Base-by-base conservation (phyloP, 331 rosid species). In the Stylosanthes scabra region DNA sequence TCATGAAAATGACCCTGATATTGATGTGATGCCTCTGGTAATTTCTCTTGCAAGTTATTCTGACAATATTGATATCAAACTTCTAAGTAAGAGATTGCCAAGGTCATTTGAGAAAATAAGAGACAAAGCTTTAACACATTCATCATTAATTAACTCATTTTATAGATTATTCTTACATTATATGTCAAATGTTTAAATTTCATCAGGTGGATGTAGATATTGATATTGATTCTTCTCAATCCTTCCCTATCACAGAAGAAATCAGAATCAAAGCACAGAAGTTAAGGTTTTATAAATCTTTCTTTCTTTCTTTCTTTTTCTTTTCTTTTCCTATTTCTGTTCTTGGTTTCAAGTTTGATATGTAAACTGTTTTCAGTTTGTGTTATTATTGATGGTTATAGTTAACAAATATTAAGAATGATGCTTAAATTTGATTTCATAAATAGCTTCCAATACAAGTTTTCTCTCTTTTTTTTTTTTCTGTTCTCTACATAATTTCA, bases 1-100 rank as follows among this genome's bases (percentile, higher is more conserved):
- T 71, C 99, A 94, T 64, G 94, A 86, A 72, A 90, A 84, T 67
- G 99, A 91, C 72, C 68, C 80, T 3, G 84, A 88, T 42, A 88
- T 94, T 67, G 92, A 88, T 84, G 84, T 89, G 84, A 80, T 85
- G 75, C 95, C 97, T 15, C 51, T 71, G 93, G 98, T 93, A 88
- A 70, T 37, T 72, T 29, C 47, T 58, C 13, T 69, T 74, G 5
- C 49, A 41, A 29, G n/a, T 4, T n/a, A 37, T 51, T 40, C 3
- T 63, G 52, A 75, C 49, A 25, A 8, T 20, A 29, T 12, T 14
- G 31, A 1, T 63, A 68, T 67, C 57, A 8, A 45, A 39, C 14
- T 63, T 76, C 27, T n/a, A 0, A 20, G 25, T 20, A 20, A 20
- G 1, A 20, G 25, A 20, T 20, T 20, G 1, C 25, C 25, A 20